Conservation (phyloP, 768 basidiomycete species). For the Mycena rebaudengoi region DNA sequence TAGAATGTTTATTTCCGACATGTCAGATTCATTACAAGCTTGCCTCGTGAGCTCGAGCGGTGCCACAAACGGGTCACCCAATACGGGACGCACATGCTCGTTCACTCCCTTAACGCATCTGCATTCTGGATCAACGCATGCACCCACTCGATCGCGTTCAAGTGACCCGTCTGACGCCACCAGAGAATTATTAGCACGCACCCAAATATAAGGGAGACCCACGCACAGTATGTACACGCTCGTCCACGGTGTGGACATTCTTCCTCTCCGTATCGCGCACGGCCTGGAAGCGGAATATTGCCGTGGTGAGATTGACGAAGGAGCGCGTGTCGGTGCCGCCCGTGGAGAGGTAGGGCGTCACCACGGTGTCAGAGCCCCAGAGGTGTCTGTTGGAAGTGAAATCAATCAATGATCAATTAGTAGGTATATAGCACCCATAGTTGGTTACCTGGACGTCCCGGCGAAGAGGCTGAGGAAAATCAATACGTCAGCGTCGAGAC, state of each 20-base stretch:
- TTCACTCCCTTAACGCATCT: constrained; percentile 3
- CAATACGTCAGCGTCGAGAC: not conserved
- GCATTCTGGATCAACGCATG: constrained; percentile 25
- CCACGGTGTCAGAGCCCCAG: constrained; percentile 14
- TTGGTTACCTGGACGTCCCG: constrained; percentile 1
- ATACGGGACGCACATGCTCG: too few relatives aligned
- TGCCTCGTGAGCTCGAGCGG: too few relatives aligned
- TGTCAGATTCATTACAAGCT: too few relatives aligned
- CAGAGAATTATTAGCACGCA: not conserved
- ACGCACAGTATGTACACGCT: constrained; percentile 21
- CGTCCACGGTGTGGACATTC: constrained; percentile 16
- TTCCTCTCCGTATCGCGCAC: not conserved
- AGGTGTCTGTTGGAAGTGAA: not conserved
- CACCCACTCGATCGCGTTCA: constrained; percentile 20
- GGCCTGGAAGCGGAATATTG: constrained; percentile 9
- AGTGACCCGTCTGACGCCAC: constrained; percentile 1
- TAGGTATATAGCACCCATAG: not conserved
- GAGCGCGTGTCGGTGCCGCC: constrained; percentile 19
- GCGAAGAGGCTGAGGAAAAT: constrained; percentile 5
- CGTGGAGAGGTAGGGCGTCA: constrained; percentile 14
- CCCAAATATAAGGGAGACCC: not conserved
- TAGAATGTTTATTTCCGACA: too few relatives aligned
- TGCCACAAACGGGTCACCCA: too few relatives aligned
- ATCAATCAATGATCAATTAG: not conserved
- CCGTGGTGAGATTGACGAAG: constrained; percentile 7